Percentiles rank a stretch among this genome's conserved stretches.
Evolutionary conservation across 169 alveolate species (phyloP).

Genomic region (Sarcocystis neurona): DNA sequence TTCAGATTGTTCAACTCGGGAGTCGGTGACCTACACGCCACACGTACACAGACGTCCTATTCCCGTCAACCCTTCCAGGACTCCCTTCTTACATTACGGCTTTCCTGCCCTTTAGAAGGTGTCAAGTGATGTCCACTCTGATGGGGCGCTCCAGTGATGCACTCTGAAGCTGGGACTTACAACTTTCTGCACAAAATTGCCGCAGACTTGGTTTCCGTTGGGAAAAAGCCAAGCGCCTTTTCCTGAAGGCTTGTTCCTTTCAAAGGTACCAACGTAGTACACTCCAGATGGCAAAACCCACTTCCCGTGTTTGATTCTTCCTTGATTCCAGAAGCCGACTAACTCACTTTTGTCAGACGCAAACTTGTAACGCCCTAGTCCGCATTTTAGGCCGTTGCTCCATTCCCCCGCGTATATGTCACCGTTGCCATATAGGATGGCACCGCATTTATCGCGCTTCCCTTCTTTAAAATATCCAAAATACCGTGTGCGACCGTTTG

Average conservation of each 20-base stretch:
- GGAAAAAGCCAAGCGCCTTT: conserved; percentile 63
- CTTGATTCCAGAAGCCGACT: conserved; percentile 50
- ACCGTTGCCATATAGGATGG: conserved; percentile 49
- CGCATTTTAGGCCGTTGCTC: conserved; percentile 59
- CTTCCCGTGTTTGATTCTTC: conserved; percentile 53
- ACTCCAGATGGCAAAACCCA: conserved; percentile 63
- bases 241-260: conserved; percentile 57
- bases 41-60: not conserved
- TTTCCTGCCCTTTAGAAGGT: no score
- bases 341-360: conserved; percentile 55
- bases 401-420: conserved; percentile 62
- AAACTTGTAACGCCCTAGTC: conserved; percentile 54
- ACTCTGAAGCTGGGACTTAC: not conserved
- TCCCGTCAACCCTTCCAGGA: no score
- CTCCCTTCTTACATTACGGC: no score
- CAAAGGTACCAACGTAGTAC: conserved; percentile 46
- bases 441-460: conserved; percentile 45
- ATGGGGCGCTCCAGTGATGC: not conserved
- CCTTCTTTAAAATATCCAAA: conserved; percentile 57
- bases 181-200: conserved; percentile 57
- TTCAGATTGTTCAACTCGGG: not conserved
- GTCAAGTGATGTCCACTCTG: no score
- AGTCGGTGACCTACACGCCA: not conserved
- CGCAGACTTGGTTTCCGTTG: conserved; percentile 54
- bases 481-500: conserved; percentile 33